Evolutionary conservation across 805 yeast genomes (phyloP).

Genomic region (Jamesozyma spencerorum): DNA sequence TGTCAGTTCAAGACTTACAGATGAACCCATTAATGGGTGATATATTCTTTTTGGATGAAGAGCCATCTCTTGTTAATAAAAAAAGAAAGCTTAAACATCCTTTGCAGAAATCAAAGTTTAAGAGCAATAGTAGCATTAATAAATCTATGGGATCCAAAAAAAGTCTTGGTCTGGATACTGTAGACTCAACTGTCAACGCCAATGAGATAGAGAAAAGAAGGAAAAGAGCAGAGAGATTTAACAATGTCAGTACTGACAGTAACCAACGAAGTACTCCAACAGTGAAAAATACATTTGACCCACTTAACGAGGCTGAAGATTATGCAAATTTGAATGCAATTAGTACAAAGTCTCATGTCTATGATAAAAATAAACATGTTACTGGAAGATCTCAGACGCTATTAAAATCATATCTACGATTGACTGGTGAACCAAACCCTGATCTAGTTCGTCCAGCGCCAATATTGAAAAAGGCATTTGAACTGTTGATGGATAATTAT

Average conservation of each 20-base stretch:
- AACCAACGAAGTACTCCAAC: not conserved
- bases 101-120: not conserved
- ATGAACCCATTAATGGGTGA: not conserved
- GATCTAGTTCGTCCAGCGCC: constrained; percentile 64
- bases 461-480: constrained; percentile 50
- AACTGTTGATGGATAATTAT: constrained; percentile 45
- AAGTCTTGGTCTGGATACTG: too few relatives aligned
- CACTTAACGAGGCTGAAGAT: constrained; percentile 15
- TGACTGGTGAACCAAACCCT: constrained; percentile 91
- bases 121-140: constrained; percentile 10
- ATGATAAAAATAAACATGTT: constrained; percentile 31
- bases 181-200: too few relatives aligned
- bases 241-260: constrained; percentile 7
- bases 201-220: constrained; percentile 24
- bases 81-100: too few relatives aligned
- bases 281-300: constrained; percentile 7
- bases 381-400: constrained; percentile 58
- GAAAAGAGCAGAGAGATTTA: constrained; percentile 32
- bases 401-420: constrained; percentile 71
- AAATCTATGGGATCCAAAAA: constrained; percentile 3
- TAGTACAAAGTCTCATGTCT: constrained; percentile 25
- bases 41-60: not conserved
- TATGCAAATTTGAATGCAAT: constrained; percentile 24
- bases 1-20: not conserved
- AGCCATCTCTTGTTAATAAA: not conserved